These are phyloP conservation scores for Mariannaea sp. DNA, from an alignment of 2,329 filamentous ascomycete genomes.

Conservation along the genomic window DNA sequence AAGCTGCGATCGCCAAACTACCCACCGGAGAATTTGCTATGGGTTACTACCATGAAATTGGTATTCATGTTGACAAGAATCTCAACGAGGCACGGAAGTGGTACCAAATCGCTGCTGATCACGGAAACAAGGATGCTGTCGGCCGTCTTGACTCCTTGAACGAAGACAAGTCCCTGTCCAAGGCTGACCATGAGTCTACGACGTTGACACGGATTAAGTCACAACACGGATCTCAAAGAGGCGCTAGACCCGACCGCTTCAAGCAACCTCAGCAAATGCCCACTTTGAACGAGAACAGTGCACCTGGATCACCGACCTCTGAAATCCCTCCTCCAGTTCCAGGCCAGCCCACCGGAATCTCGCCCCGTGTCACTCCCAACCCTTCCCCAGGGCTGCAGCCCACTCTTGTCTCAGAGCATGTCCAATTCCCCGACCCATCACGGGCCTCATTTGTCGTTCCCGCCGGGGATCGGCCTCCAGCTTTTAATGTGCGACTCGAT, in stretches of 20 bases:
- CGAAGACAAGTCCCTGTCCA: slow-evolving; percentile 81
- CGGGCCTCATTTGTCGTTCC: slow-evolving; percentile 44
- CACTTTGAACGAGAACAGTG: slow-evolving; percentile 52
- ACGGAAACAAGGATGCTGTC: slow-evolving; percentile 88
- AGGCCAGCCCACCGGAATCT: slow-evolving; percentile 20
- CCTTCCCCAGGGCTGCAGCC: slow-evolving; percentile 49
- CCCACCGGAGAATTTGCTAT: slow-evolving; percentile 94
- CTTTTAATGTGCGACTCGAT: slow-evolving; percentile 58
- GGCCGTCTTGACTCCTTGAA: slow-evolving; percentile 82
- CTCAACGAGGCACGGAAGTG: slow-evolving; percentile 81
- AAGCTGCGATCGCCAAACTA: slow-evolving; percentile 80
- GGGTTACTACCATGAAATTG: slow-evolving; percentile 97
- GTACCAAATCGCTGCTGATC: slow-evolving; percentile 88
- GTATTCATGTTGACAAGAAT: slow-evolving; percentile 86
- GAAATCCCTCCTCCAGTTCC: slow-evolving; percentile 23
- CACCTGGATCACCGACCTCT: slow-evolving; percentile 38
- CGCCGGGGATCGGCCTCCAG: slow-evolving; percentile 49
- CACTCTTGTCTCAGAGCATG: slow-evolving; percentile 46
- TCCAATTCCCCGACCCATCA: slow-evolving; percentile 55
- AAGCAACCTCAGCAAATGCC: slow-evolving; percentile 56
- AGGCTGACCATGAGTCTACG: slow-evolving; percentile 89
- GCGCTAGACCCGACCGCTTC: slow-evolving; percentile 64
- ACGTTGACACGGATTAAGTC: slow-evolving; percentile 88
- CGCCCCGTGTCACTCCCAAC: slow-evolving; percentile 29
- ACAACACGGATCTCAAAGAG: slow-evolving; percentile 71